Conservation (phyloP, 1,284 basidiomycete species). For the Filobasidium uniguttulatum region DNA sequence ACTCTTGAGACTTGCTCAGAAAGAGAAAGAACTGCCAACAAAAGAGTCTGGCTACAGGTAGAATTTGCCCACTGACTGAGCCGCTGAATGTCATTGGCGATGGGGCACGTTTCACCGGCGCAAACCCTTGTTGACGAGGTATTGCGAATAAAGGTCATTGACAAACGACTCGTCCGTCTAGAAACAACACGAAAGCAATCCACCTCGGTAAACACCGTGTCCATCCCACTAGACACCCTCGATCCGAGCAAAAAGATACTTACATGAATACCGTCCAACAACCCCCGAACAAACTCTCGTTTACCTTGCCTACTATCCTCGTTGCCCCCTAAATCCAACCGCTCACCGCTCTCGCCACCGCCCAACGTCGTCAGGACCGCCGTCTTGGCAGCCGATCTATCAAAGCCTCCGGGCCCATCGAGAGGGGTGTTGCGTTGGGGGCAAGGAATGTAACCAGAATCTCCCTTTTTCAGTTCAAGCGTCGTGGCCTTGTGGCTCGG, state of each 20-base stretch:
- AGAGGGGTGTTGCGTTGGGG: background rate
- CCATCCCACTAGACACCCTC: background rate
- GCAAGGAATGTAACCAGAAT: background rate
- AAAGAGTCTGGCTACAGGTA: too few species aligned
- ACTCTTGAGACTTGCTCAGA: too few species aligned
- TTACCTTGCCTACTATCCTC: background rate
- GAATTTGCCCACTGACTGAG: too few species aligned
- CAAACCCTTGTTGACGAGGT: too few species aligned
- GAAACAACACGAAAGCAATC: too few species aligned
- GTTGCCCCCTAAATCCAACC: background rate
- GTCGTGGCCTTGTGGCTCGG: background rate
- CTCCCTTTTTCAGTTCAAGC: background rate
- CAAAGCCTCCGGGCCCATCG: background rate
- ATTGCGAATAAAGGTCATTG: too few species aligned
- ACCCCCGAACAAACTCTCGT: constrained; percentile 4
- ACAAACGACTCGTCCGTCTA: too few species aligned
- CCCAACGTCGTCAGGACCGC: background rate
- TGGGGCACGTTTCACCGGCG: too few species aligned
- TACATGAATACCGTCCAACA: constrained; percentile 8
- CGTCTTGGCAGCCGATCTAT: background rate
- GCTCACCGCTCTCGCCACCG: background rate
- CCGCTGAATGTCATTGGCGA: too few species aligned
- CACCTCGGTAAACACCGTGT: background rate
- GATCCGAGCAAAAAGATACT: background rate
- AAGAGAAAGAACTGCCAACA: too few species aligned